Percentiles rank a stretch among this genome's conserved stretches.
Evolutionary conservation across 208 protist genomes (phyloP).

Genomic region (Leishmania arabica): DNA sequence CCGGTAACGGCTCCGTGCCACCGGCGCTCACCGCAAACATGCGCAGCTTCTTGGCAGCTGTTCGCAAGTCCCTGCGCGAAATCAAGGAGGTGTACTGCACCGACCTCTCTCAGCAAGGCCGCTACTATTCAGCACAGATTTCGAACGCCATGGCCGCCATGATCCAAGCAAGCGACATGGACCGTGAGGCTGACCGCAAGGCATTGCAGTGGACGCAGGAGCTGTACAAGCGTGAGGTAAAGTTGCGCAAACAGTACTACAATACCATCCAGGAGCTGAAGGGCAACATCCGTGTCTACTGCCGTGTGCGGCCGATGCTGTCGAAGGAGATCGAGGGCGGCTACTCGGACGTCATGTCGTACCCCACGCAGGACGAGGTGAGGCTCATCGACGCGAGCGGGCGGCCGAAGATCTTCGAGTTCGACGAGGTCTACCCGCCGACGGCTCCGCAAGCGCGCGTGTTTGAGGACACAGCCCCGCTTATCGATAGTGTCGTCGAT

Average conservation of each 20-base stretch:
- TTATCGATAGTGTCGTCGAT: slow-evolving; percentile 94
- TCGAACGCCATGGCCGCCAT: slow-evolving; percentile 76
- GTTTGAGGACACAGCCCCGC: slow-evolving; percentile 92
- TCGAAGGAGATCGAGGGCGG: slow-evolving; percentile 75
- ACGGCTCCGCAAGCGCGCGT: slow-evolving; percentile 77
- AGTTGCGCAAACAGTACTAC: slow-evolving; percentile 93
- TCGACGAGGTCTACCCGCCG: slow-evolving; percentile 91
- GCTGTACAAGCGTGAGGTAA: slow-evolving; percentile 91
- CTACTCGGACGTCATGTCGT: slow-evolving; percentile 82
- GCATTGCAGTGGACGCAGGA: slow-evolving; percentile 89
- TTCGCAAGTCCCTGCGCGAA: slow-evolving; percentile 70
- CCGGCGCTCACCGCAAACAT: slow-evolving; percentile 44
- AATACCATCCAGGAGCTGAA: slow-evolving; percentile 94
- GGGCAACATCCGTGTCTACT: slow-evolving; percentile 95
- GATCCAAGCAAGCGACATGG: slow-evolving; percentile 64
- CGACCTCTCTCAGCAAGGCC: slow-evolving; percentile 71
- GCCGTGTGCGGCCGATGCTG: slow-evolving; percentile 91
- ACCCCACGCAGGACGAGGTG: slow-evolving; percentile 77
- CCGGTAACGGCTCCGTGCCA: slow-evolving; percentile 12
- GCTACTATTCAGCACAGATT: slow-evolving; percentile 71
- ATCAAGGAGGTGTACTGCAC: slow-evolving; percentile 62
- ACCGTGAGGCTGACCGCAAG: slow-evolving; percentile 75
- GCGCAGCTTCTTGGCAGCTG: slow-evolving; percentile 53
- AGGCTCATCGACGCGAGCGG: slow-evolving; percentile 76
- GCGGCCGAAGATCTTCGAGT: slow-evolving; percentile 90